Conservation (phyloP, 441 rosid species). For the Omphalea diandra region DNA sequence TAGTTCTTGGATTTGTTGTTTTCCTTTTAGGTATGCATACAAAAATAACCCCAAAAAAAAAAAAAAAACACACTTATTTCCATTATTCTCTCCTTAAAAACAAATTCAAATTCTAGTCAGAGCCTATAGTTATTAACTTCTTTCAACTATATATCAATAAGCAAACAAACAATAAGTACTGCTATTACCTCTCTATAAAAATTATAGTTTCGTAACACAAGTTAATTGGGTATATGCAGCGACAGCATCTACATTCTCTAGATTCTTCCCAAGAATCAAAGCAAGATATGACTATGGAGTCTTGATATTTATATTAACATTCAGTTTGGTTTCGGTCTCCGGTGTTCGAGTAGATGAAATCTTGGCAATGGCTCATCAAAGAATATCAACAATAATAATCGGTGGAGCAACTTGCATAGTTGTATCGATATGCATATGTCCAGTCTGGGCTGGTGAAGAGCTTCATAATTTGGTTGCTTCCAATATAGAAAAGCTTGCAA, state of each 20-base stretch:
- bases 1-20: constrained; percentile 71
- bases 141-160: no score
- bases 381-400: constrained; percentile 62
- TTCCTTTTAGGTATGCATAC: constrained; percentile 53
- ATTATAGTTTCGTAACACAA: no score
- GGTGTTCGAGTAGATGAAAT: constrained; percentile 63
- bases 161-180: no score
- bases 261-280: constrained; percentile 72
- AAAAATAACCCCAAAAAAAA: no score
- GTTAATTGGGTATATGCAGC: constrained; percentile 33
- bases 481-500: constrained; percentile 66
- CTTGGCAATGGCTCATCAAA: constrained; percentile 48
- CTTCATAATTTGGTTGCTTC: constrained; percentile 56
- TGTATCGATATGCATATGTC: constrained; percentile 57
- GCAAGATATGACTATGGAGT: constrained; percentile 87
- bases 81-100: no score
- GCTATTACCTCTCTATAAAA: no score
- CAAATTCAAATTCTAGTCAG: no score
- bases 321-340: constrained; percentile 70
- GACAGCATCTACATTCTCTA: constrained; percentile 62
- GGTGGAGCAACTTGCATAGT: constrained; percentile 71
- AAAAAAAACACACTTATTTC: no score
- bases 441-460: constrained; percentile 94
- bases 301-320: constrained; percentile 73
- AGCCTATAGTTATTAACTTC: no score